phyloP scores from a whole-genome alignment of 169 alveolate species.

The Eimeria acervulina region DNA sequence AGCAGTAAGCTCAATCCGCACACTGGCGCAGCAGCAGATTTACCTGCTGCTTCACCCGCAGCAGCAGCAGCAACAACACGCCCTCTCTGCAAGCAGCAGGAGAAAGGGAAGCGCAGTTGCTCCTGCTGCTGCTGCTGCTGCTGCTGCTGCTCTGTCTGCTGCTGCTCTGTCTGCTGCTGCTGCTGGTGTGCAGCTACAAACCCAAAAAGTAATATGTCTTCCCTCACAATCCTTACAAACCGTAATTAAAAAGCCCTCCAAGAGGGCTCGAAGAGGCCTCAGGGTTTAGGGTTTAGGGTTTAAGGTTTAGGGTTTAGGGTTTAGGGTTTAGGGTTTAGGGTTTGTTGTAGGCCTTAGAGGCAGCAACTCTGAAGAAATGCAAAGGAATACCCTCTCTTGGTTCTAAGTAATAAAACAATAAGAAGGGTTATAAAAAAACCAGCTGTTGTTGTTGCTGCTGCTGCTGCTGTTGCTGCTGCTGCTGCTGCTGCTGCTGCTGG shows the following conservation, averaged over 20 bases:
- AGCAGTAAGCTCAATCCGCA: neutral
- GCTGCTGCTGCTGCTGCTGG: conserved; percentile 29
- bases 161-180: conserved; percentile 31
- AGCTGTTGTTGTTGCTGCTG: conserved; percentile 1
- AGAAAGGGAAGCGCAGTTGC: no score
- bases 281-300: conserved; percentile 42
- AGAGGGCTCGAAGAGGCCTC: neutral
- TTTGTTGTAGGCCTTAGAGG: no score
- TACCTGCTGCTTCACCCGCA: neutral
- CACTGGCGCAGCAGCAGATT: neutral
- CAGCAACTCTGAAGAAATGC: neutral
- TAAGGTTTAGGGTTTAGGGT: neutral
- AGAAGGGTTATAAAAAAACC: neutral
- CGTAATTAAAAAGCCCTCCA: neutral
- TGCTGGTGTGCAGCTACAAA: neutral
- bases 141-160: neutral
- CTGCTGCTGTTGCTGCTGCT: conserved; percentile 5
- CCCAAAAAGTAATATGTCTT: neutral
- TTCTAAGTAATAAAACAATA: neutral
- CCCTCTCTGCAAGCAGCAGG: no score
- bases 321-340: conserved; percentile 39
- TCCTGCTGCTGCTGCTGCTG: conserved; percentile 26
- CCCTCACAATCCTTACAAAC: neutral
- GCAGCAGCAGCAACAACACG: conserved; percentile 18
- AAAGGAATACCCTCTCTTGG: neutral